These are phyloP conservation scores for Monosporascus sp. DNA, from an alignment of 2,329 filamentous ascomycete genomes.

Conservation along the genomic window DNA sequence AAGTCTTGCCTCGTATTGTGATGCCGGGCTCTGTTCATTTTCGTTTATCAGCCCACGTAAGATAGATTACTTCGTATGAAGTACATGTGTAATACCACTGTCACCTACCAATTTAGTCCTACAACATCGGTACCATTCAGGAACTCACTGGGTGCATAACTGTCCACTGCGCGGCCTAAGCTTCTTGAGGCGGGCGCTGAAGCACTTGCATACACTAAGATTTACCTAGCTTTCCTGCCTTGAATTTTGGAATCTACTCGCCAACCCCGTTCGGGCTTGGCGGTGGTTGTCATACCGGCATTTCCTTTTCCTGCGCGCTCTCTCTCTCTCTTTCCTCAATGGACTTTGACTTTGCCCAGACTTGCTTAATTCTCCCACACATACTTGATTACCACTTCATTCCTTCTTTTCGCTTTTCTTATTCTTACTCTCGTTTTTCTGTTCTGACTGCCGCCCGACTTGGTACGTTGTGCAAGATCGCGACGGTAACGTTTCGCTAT, in stretches of 20 bases:
- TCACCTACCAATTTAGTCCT: no score
- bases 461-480: not conserved
- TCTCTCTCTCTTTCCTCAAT: no score
- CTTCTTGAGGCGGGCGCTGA: not conserved
- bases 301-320: no score
- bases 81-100: no score
- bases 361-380: not conserved
- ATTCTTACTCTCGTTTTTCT: slow-evolving; percentile 4
- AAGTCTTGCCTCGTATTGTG: not conserved
- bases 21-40: not conserved
- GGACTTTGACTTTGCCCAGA: not conserved
- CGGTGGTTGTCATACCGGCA: not conserved
- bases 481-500: not conserved
- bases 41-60: not conserved
- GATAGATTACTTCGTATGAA: no score
- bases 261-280: not conserved
- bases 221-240: not conserved
- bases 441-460: slow-evolving; percentile 8
- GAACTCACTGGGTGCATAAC: no score
- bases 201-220: not conserved
- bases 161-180: no score
- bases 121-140: no score
- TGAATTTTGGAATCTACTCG: not conserved
- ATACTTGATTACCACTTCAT: not conserved
- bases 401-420: not conserved